Conservation (phyloP, 768 basidiomycete species). For the Crepidotus variabilis region DNA sequence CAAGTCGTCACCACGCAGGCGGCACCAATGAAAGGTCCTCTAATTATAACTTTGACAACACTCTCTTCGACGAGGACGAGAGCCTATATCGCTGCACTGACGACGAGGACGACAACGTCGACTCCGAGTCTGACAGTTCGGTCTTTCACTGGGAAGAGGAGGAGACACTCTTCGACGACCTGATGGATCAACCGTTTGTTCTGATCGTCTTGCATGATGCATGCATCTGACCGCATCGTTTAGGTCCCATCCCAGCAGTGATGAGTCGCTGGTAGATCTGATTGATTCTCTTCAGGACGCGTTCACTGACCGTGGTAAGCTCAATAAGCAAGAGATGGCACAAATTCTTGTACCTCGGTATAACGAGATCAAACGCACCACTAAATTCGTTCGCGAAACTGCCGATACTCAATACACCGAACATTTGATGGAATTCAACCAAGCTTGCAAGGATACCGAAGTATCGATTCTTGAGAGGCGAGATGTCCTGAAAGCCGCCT, state of each 20-base stretch:
- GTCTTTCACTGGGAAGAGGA: slow-evolving; percentile 51
- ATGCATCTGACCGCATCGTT: slow-evolving; percentile 9
- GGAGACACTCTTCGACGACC: slow-evolving; percentile 44
- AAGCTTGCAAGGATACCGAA: slow-evolving; percentile 53
- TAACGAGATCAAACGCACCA: slow-evolving; percentile 41
- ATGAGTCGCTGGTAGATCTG: slow-evolving; percentile 30
- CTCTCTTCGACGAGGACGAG: slow-evolving; percentile 6
- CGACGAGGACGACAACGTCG: slow-evolving; percentile 14
- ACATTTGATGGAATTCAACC: slow-evolving; percentile 52
- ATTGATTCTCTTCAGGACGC: slow-evolving; percentile 37
- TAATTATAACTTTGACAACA: neutral
- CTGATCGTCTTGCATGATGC: slow-evolving; percentile 7
- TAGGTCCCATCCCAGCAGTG: slow-evolving; percentile 24
- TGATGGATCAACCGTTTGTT: slow-evolving; percentile 38
- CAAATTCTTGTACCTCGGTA: slow-evolving; percentile 41
- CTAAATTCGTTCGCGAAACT: slow-evolving; percentile 31
- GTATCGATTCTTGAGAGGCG: slow-evolving; percentile 37
- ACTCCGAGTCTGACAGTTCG: slow-evolving; percentile 25
- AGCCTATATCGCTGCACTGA: slow-evolving; percentile 9
- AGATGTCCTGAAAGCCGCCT: slow-evolving; percentile 35
- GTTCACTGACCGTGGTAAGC: slow-evolving; percentile 35
- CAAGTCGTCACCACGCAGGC: slow-evolving; percentile 1
- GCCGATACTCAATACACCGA: slow-evolving; percentile 34
- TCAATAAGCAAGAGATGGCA: slow-evolving; percentile 36
- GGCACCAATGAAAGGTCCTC: neutral